Conservation (phyloP, 2,329 filamentous ascomycete genomes). For the Mycosphaerella sp. region DNA sequence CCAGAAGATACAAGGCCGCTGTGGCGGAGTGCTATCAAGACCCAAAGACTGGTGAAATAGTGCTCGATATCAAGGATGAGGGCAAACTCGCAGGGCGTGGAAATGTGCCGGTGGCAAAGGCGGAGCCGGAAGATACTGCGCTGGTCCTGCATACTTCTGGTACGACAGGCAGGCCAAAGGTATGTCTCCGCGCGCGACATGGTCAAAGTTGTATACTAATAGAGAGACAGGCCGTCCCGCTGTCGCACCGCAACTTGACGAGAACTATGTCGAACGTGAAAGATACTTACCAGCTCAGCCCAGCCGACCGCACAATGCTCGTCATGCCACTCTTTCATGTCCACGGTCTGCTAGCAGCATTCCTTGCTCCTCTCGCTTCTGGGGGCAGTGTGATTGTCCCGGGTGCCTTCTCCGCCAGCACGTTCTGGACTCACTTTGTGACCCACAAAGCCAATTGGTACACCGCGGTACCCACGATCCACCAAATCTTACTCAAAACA, state of each 20-base stretch:
- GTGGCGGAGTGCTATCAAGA: conserved; percentile 84
- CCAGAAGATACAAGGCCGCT: conserved; percentile 71
- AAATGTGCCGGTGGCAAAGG: conserved; percentile 44
- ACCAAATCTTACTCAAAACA: conserved; percentile 76
- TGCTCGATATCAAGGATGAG: conserved; percentile 68
- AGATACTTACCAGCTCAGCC: conserved; percentile 65
- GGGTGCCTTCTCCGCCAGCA: conserved; percentile 68
- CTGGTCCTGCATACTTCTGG: conserved; percentile 78
- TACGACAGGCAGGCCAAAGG: conserved; percentile 75
- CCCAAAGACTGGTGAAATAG: conserved; percentile 52
- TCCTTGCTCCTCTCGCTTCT: conserved; percentile 68
- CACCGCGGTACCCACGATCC: conserved; percentile 86
- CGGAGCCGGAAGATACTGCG: conserved; percentile 69
- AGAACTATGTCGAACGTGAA: conserved; percentile 79
- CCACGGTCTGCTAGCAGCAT: conserved; percentile 76
- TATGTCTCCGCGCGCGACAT: neutral
- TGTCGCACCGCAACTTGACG: conserved; percentile 74
- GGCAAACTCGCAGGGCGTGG: conserved; percentile 57
- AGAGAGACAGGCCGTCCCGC: conserved; percentile 55
- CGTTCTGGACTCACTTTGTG: conserved; percentile 76
- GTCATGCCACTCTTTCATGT: conserved; percentile 92
- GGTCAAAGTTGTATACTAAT: neutral
- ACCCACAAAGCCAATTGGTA: conserved; percentile 79
- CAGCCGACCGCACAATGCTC: conserved; percentile 69
- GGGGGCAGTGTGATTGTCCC: conserved; percentile 77